These are phyloP conservation scores for Epichloe scottii DNA, from an alignment of 2,329 filamentous ascomycete genomes.

Conservation along the genomic window DNA sequence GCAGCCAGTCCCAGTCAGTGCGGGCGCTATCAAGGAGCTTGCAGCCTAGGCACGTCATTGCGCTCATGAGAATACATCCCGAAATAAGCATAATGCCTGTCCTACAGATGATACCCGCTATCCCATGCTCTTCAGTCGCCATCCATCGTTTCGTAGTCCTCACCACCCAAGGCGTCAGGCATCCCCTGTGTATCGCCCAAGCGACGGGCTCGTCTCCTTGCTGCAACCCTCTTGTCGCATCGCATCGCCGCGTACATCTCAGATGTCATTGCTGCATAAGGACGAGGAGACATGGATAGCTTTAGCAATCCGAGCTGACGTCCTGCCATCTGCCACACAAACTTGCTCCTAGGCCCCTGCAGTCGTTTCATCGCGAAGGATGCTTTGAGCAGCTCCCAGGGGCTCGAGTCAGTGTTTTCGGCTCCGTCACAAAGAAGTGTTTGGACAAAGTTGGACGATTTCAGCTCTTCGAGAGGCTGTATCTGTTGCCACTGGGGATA, in stretches of 20 bases:
- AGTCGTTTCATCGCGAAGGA: conserved; percentile 32
- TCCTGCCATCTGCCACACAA: conserved; percentile 37
- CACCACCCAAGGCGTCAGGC: conserved; percentile 14
- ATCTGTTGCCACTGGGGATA: conserved; percentile 32
- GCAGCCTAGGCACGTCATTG: too few species aligned
- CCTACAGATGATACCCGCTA: too few species aligned
- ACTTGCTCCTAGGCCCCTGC: conserved; percentile 12
- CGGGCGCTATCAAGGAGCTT: too few species aligned
- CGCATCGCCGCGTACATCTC: conserved; percentile 23
- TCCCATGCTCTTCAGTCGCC: background rate
- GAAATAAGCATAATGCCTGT: too few species aligned
- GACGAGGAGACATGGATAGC: conserved; percentile 12
- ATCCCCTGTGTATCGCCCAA: conserved; percentile 12
- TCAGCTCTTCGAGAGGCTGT: conserved; percentile 18
- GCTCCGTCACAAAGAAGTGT: conserved; percentile 15
- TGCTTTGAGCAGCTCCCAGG: conserved; percentile 39
- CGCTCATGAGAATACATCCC: too few species aligned
- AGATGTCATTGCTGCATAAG: conserved; percentile 21
- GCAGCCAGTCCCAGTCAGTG: too few species aligned
- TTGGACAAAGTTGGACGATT: conserved; percentile 14
- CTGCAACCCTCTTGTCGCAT: conserved; percentile 22
- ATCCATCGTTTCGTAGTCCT: conserved; percentile 4
- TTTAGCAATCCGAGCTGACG: conserved; percentile 37
- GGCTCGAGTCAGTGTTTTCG: conserved; percentile 16
- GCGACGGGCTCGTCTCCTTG: conserved; percentile 9